Evolutionary conservation across 768 basidiomycete species (phyloP), one percentile per base, ranked within the genome.

Genomic region (Phylloporus scabripes): DNA sequence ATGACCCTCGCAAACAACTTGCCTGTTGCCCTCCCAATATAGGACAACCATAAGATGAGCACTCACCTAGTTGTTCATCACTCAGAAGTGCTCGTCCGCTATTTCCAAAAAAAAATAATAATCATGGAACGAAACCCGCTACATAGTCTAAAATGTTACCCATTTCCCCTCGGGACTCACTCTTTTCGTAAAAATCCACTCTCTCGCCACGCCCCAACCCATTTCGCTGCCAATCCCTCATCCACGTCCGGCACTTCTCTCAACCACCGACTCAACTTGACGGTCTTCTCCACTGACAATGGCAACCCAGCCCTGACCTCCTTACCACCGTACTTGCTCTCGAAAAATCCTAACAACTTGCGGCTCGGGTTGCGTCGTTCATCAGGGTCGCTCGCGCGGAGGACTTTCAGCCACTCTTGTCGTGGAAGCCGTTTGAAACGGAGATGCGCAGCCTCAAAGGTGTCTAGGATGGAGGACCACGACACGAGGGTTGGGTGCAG

Each of bases 381-480:
- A 31, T 64, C 47, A 0, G 47, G 41, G 17, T 63, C 56, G 38
- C 64, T 59, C 43, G 54, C 61, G 1, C 53, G 52, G 7, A 66
- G 53, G 0, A 40, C 56, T 24, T 60, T 56, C 32, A 63, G 47
- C 61, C 61, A 63, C 15, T 63, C 56, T 6, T 45, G 58, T 7
- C 52, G 58, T 2, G 58, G 50, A 29, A 65, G 36, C 0, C 45
- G 1, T 34, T 47, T 55, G n/a, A 65, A 63, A 24, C 64, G 45
- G 15, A 79, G 54, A 1, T 72, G 72, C 3, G 71, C 67, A 1
- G 50, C 24, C 4, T 62, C 56, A 14, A 81, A 69, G 1, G 65
- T 65, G 11, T 59, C 60, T 14, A 79, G 69, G 24, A 80, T 60
- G 29, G 64, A 60, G 18, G 64, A 54, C 75, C 77, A 80, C 18